A percentile compares a stretch with the other conserved stretches of the same genome.
phyloP scores from a whole-genome alignment of 331 rosid species.

The Dryas integrifolia region DNA sequence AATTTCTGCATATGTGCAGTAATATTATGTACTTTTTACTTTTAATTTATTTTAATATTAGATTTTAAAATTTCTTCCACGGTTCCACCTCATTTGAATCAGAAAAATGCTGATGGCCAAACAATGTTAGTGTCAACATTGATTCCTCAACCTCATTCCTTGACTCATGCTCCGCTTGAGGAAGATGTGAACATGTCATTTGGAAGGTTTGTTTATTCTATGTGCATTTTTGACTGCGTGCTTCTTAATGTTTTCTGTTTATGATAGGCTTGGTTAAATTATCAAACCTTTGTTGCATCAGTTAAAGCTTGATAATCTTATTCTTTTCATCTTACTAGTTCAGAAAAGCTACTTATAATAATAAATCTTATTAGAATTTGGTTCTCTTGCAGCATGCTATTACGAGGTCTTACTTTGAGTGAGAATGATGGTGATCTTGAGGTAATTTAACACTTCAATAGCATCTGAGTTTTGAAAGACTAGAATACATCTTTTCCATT shows the following conservation, averaged over 20 bases:
- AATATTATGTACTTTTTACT: slow-evolving; percentile 17
- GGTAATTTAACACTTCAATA: slow-evolving; percentile 43
- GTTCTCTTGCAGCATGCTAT: slow-evolving; percentile 69
- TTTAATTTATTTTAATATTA: not conserved
- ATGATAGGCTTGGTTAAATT: not conserved
- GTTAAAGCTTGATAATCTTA: slow-evolving; percentile 11
- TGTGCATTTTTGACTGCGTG: slow-evolving; percentile 15
- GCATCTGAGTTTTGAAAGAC: slow-evolving; percentile 7
- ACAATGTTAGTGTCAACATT: slow-evolving; percentile 84
- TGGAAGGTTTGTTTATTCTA: slow-evolving; percentile 71
- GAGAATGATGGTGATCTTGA: slow-evolving; percentile 85
- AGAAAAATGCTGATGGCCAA: slow-evolving; percentile 83
- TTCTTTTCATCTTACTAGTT: slow-evolving; percentile 11
- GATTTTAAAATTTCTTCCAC: not conserved
- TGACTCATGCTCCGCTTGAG: slow-evolving; percentile 63
- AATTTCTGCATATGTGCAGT: not conserved
- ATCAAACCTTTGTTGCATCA: slow-evolving; percentile 3
- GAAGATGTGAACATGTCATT: slow-evolving; percentile 91
- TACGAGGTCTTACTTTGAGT: slow-evolving; percentile 77
- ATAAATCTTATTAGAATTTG: slow-evolving; percentile 25
- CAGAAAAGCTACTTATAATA: slow-evolving; percentile 18
- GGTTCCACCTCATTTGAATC: slow-evolving; percentile 33
- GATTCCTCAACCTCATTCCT: slow-evolving; percentile 79
- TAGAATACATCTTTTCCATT: not conserved
- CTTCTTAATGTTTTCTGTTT: slow-evolving; percentile 1